These are phyloP conservation scores for Psidium friedrichsthalianum DNA, from an alignment of 345 rosid species.

Conservation along the genomic window DNA sequence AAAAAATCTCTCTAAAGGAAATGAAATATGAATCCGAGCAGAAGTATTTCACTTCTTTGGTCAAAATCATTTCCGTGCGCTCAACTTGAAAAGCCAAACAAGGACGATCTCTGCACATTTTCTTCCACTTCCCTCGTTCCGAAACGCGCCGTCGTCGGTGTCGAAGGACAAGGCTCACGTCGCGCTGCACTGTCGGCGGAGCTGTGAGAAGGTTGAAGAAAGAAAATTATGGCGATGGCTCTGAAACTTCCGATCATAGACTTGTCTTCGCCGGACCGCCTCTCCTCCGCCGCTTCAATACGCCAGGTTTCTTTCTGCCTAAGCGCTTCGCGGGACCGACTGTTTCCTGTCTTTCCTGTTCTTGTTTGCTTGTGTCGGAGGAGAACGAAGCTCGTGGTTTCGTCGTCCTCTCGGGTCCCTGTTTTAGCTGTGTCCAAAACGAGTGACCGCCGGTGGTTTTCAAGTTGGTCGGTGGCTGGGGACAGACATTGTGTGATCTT, in stretches of 20 bases:
- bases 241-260: constrained; percentile 41
- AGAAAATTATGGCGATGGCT: background rate
- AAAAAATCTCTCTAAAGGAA: too few relatives aligned
- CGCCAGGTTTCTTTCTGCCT: constrained; percentile 26
- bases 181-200: too few relatives aligned
- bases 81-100: background rate
- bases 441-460: background rate
- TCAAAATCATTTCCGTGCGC: background rate
- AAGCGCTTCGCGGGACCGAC: background rate
- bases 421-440: background rate
- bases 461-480: background rate
- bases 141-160: background rate
- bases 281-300: constrained; percentile 26
- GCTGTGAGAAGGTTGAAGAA: background rate
- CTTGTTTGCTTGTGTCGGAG: background rate
- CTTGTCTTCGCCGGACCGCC: constrained; percentile 29
- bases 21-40: background rate
- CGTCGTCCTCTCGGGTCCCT: background rate
- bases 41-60: background rate
- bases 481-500: background rate
- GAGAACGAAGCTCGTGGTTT: background rate
- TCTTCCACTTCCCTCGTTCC: background rate
- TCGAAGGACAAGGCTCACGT: background rate
- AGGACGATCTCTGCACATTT: background rate
- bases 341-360: background rate